Evolutionary conservation across 192 early-diverging fungal species (phyloP), one percentile per base, ranked within the genome.

Genomic region (Spizellomyces sp.): DNA sequence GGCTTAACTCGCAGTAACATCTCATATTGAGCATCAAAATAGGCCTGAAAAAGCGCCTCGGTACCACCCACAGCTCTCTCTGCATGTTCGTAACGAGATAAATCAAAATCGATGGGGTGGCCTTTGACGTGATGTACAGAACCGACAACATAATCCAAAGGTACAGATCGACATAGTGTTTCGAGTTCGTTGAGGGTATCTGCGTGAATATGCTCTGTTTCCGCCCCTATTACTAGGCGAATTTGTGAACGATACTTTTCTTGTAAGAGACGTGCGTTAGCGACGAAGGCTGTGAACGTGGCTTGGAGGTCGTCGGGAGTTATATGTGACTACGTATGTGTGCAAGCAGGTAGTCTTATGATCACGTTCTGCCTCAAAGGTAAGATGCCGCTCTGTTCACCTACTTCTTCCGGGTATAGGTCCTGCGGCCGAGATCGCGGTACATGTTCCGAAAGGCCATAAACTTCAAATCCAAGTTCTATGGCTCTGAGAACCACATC

Each of bases 401-500:
- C 6, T 21, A 80, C 70, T 78, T 99, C 97, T 80, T 99, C 97
- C 5, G 95, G 95, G 73, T 99, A 99, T 64, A 98, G 86, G 62
- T 99, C 91, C 66, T 88, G 71, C 0, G 73, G 15, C 4, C 88
- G 80, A 54, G 86, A 88, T 36, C 97, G 86, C 1, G 96, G 96
- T 64, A 96, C 91, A 65, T 99, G 97, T 78, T 99, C 97, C 0
- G 93, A 91, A 8, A 99, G 84, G 3, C 95, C 96, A 76, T 92
- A 87, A 0, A 79, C 83, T 0, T 80, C 67, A 84, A 99, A 96
- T 12, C 82, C 80, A 42, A 85, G 80, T n/a, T 73, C 69, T 52
- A 93, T 87, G 43, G 95, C 97, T n/a, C 80, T 72, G 58, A 82
- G 67, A 12, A 99, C 87, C 0, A 95, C 91, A 19, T 89, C 84